phyloP scores from a whole-genome alignment of 495 filamentous ascomycete species.

The Articulospora tetracladia region DNA sequence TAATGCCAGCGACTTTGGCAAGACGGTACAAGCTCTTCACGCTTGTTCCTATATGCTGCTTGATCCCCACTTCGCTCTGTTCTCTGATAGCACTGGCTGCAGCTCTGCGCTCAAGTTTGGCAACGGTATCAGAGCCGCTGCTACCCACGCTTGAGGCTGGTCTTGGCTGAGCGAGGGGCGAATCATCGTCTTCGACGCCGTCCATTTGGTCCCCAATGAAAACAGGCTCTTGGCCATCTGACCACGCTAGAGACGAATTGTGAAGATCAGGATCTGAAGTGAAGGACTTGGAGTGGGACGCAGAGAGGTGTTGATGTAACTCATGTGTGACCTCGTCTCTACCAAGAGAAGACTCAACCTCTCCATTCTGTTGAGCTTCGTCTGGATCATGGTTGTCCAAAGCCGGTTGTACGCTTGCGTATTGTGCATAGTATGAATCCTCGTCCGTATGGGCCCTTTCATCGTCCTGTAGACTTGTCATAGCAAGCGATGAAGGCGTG shows the following conservation, averaged over 20 bases:
- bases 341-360: conserved; percentile 19
- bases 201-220: background rate
- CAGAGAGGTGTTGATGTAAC: conserved; percentile 4
- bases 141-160: conserved; percentile 52
- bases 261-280: conserved; percentile 10
- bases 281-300: conserved; percentile 6
- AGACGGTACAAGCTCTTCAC: conserved; percentile 86
- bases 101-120: conserved; percentile 62
- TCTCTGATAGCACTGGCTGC: conserved; percentile 38
- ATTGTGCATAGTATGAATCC: conserved; percentile 81
- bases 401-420: conserved; percentile 82
- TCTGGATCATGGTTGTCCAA: conserved; percentile 85
- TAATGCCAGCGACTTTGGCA: conserved; percentile 75
- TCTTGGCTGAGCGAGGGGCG: conserved; percentile 37
- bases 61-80: conserved; percentile 72
- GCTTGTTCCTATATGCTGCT: conserved; percentile 83
- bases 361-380: conserved; percentile 40
- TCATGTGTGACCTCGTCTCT: conserved; percentile 16
- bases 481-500: conserved; percentile 36
- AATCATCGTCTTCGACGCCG: background rate
- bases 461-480: conserved; percentile 51
- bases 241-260: conserved; percentile 12
- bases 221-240: background rate
- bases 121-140: conserved; percentile 52
- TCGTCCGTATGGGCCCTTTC: conserved; percentile 68